Conservation (phyloP, 139 green algal genomes). For the Raphidocelis subcapitata region DNA sequence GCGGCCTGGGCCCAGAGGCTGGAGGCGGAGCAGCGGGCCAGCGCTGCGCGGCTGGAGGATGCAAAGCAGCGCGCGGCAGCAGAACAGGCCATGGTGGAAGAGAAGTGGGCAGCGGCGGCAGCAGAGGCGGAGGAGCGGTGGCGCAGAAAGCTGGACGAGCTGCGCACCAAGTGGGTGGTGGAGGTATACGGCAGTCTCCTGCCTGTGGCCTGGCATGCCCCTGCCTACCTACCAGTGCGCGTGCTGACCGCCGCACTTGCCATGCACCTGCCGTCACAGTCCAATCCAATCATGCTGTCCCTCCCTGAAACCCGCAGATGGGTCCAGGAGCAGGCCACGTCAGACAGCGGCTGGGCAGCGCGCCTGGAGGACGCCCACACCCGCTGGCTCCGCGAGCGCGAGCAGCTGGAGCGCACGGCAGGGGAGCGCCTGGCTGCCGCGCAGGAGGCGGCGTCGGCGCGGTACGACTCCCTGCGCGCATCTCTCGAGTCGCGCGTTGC, state of each 20-base stretch:
- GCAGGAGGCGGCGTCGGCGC: constrained; percentile 15
- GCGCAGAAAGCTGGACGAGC: constrained; percentile 17
- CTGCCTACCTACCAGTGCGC: too few species aligned
- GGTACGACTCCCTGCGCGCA: constrained; percentile 21
- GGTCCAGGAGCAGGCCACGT: constrained; percentile 17
- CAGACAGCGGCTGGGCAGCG: constrained; percentile 18
- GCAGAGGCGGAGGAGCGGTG: constrained; percentile 26
- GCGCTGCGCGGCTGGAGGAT: constrained; percentile 14
- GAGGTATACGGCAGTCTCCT: background rate
- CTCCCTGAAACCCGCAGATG: constrained; percentile 18
- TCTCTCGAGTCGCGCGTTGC: constrained; percentile 21
- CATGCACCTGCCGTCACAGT: background rate
- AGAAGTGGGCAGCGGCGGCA: constrained; percentile 2
- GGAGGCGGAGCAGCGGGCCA: background rate
- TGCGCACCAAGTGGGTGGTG: background rate
- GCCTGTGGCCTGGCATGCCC: background rate
- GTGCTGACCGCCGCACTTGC: too few species aligned
- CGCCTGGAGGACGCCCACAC: constrained; percentile 27
- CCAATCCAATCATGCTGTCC: constrained; percentile 10
- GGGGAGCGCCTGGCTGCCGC: constrained; percentile 17
- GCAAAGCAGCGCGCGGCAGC: constrained; percentile 7
- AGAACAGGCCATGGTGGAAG: constrained; percentile 22
- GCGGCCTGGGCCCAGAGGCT: background rate
- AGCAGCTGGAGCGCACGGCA: constrained; percentile 13
- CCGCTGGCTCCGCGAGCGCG: constrained; percentile 22